These are phyloP conservation scores for Ophiocordyceps sinensis DNA, from an alignment of 2,329 filamentous ascomycete genomes.

Conservation along the genomic window DNA sequence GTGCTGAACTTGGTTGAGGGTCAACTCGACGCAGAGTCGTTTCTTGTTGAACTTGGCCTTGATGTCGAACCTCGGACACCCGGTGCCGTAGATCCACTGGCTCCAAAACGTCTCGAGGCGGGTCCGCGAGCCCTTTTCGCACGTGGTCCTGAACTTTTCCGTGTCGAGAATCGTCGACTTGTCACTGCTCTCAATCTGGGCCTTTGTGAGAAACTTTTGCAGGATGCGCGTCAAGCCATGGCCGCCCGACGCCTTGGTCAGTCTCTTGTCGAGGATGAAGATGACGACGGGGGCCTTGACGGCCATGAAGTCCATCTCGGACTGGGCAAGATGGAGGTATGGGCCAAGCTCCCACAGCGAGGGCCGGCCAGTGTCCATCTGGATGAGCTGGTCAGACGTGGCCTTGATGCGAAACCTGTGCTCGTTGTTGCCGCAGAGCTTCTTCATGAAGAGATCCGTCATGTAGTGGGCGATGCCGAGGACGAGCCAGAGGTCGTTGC, in stretches of 20 bases:
- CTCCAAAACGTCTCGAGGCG: conserved; percentile 83
- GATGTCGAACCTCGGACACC: conserved; percentile 77
- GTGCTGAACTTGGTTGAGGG: conserved; percentile 62
- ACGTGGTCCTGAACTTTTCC: conserved; percentile 65
- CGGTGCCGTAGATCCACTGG: conserved; percentile 81
- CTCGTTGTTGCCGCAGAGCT: conserved; percentile 86
- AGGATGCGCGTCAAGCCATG: conserved; percentile 79
- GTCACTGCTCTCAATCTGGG: conserved; percentile 48
- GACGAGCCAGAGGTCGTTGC: conserved; percentile 75
- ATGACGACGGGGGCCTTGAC: conserved; percentile 84
- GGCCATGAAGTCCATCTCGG: conserved; percentile 80
- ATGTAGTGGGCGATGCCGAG: conserved; percentile 89
- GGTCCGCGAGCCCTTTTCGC: conserved; percentile 78
- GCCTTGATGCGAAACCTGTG: conserved; percentile 82
- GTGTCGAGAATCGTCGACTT: conserved; percentile 61
- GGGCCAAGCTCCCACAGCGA: conserved; percentile 70
- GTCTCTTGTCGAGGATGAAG: conserved; percentile 82
- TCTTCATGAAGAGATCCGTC: conserved; percentile 83
- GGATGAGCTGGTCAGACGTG: conserved; percentile 67
- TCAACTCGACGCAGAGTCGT: conserved; percentile 84
- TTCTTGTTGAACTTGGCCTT: conserved; percentile 96
- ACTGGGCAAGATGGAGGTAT: conserved; percentile 63
- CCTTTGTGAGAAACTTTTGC: conserved; percentile 71
- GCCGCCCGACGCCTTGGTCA: conserved; percentile 70
- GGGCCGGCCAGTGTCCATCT: conserved; percentile 68